Percentiles rank a stretch among this genome's conserved stretches.
Evolutionary conservation across 2,329 filamentous ascomycete species (phyloP).

Genomic region (Trichoderma sp.): DNA sequence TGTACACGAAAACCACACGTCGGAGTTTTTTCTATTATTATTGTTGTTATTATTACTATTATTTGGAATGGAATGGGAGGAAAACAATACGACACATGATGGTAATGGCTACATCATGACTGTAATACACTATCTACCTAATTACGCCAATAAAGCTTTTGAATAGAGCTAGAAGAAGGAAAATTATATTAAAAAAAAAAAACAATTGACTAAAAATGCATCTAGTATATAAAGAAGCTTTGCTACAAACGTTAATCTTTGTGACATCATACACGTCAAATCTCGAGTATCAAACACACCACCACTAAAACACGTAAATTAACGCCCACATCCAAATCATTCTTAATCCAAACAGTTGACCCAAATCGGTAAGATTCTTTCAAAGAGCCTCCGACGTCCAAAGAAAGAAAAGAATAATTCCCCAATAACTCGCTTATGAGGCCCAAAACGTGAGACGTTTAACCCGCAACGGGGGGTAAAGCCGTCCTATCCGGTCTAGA

Average conservation of each 20-base stretch:
- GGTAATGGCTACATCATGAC: slow-evolving; percentile 22
- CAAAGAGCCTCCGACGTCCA: slow-evolving; percentile 3
- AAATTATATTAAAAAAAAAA: background rate
- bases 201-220: background rate
- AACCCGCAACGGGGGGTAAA: slow-evolving; percentile 1
- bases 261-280: background rate
- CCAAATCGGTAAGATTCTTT: slow-evolving; percentile 9
- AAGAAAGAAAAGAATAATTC: background rate
- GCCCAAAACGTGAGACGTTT: slow-evolving; percentile 11
- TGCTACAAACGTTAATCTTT: background rate
- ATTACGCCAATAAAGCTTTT: slow-evolving; percentile 19
- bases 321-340: background rate
- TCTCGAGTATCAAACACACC: background rate
- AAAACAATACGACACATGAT: slow-evolving; percentile 9
- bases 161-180: slow-evolving; percentile 17
- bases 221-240: background rate
- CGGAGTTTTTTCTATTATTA: slow-evolving; percentile 17
- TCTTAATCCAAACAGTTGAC: background rate
- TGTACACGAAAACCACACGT: slow-evolving; percentile 20
- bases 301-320: background rate
- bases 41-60: background rate
- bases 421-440: background rate
- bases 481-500: slow-evolving; percentile 21
- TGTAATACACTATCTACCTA: slow-evolving; percentile 22
- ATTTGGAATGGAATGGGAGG: slow-evolving; percentile 16